Percentiles rank a stretch among this genome's conserved stretches.
Evolutionary conservation across 139 green algal species (phyloP).

Genomic region (Edaphochlamys debaryana): DNA sequence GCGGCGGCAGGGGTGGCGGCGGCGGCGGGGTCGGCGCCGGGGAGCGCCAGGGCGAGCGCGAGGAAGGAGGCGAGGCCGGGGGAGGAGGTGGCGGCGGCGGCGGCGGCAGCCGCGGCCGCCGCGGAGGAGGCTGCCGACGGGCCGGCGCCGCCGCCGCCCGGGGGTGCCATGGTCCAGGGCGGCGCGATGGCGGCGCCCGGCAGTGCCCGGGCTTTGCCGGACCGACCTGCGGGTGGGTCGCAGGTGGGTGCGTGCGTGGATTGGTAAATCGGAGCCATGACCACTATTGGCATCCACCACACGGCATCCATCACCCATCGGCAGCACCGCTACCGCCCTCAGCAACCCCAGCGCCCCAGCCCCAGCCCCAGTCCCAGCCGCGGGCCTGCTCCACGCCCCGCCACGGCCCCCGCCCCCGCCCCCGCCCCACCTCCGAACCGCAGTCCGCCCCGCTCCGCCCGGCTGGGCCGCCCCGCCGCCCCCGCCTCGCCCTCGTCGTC

Average conservation of each 20-base stretch:
- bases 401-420: neutral
- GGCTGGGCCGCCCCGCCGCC: neutral
- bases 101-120: neutral
- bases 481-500: constrained; percentile 26
- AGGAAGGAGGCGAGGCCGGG: constrained; percentile 1
- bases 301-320: no score
- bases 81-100: neutral
- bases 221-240: neutral
- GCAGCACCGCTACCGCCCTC: no score
- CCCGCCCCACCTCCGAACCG: neutral
- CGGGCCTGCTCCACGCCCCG: no score
- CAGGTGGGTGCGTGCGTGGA: neutral
- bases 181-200: neutral
- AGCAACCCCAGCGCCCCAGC: no score
- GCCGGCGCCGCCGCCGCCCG: no score
- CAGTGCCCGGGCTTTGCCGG: neutral
- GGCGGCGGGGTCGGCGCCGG: neutral
- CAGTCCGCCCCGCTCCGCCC: neutral
- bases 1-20: neutral
- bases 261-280: no score
- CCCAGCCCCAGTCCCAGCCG: no score
- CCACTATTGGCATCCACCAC: no score
- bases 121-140: neutral
- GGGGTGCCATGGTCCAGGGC: constrained; percentile 9
- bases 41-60: neutral